Evolutionary conservation across 2,329 filamentous ascomycete species (phyloP), one percentile per base, ranked within the genome.

Genomic region (Colletotrichum melonis): DNA sequence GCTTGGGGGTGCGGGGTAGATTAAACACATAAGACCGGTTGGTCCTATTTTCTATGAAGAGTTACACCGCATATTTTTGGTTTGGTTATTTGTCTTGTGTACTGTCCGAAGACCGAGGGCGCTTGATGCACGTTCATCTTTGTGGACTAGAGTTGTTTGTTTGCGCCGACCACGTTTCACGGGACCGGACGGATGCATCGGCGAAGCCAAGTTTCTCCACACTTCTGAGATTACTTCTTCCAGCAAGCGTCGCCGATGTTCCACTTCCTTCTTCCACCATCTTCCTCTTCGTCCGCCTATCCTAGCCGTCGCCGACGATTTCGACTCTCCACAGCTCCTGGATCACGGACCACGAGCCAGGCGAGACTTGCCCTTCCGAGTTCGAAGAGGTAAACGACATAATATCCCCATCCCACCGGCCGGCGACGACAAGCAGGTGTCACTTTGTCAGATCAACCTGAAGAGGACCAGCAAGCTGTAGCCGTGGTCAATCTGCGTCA

Each of bases 211-310:
- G n/a, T 32, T 32, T 49, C 28, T 54, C 30, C n/a, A 22, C 14
- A 26, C 6, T 9, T 9, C 11, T 3, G n/a, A n/a, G 38, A 66
- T 70, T 70, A 38, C 67, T 22, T 54, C 12, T 70, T 60, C 42
- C 7, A 70, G 55, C 42, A 70, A 55, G 22, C 55, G 24, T 58
- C 67, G 62, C 67, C 67, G 67, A 70, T 66, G 38, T 62, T 70
- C 62, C 67, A 62, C 62, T 66, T 70, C 67, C 26, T 60, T 22
- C 58, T 16, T 46, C 19, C 58, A 42, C 16, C 60, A 14, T 54
- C 55, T 8, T 64, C 58, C 19, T 63, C 57, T 26, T 60, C 54
- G 24, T 58, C 67, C 54, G 54, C 59, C 42, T 65, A 70, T 66
- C 62, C 54, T 22, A 52, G 60, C 62, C 57, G 22, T 22, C 67